phyloP scores from a whole-genome alignment of 495 filamentous ascomycete genomes.

The Jackrogersella minutella region DNA sequence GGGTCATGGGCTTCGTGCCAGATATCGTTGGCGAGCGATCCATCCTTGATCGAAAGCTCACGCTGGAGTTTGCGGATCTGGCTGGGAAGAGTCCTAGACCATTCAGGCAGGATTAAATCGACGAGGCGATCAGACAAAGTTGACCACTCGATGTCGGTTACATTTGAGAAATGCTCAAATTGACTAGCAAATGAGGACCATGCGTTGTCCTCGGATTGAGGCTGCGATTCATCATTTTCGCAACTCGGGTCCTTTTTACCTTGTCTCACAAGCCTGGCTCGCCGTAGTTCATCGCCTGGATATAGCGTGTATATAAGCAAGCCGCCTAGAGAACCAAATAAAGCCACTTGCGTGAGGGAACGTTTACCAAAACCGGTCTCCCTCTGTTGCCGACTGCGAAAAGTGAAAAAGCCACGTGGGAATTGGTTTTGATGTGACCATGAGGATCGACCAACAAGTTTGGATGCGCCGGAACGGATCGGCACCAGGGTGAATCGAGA shows the following conservation, averaged over 20 bases:
- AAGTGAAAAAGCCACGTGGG: constrained; percentile 42
- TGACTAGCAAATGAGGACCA: constrained; percentile 68
- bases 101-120: constrained; percentile 78
- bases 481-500: constrained; percentile 23
- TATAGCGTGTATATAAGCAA: constrained; percentile 54
- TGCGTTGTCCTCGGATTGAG: constrained; percentile 47
- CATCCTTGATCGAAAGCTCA: constrained; percentile 85
- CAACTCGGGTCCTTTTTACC: constrained; percentile 6
- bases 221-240: constrained; percentile 10
- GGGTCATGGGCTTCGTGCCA: constrained; percentile 91
- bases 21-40: constrained; percentile 88
- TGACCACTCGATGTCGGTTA: constrained; percentile 63
- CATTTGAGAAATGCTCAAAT: constrained; percentile 65
- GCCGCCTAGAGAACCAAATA: constrained; percentile 43
- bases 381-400: constrained; percentile 15
- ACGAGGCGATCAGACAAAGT: constrained; percentile 70
- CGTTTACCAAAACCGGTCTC: constrained; percentile 37
- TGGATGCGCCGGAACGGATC: constrained; percentile 15
- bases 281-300: constrained; percentile 52
- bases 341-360: constrained; percentile 37
- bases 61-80: constrained; percentile 84
- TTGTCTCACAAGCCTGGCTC: constrained; percentile 20
- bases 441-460: constrained; percentile 20
- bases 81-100: constrained; percentile 77
- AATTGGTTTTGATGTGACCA: constrained; percentile 26